Base-by-base conservation (phyloP, 1,139 yeast genomes). In the Meyerozyma athensensis region DNA sequence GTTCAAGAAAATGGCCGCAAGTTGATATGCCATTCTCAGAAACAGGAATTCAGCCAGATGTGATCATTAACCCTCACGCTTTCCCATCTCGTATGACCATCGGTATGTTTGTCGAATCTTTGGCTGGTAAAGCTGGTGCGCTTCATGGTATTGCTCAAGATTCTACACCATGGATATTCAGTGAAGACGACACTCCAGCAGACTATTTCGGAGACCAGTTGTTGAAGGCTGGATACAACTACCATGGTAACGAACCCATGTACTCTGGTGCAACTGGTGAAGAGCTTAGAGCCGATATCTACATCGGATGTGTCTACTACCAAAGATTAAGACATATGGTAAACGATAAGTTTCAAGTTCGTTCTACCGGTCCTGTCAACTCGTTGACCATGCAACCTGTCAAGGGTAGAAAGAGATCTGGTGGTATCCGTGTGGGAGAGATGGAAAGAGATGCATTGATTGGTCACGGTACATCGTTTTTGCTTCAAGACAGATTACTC, bases 81-180 rank as follows among this genome's bases (percentile, higher is more conserved):
- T 92, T 92, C 90, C 98, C 98, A 50, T 90, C 97, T 39, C 95
- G 98, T 74, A 92, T 92, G 99, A 92, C 99, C 18, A 92, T 92
- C 63, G 99, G 98, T 70, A 92, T 92, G 98, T 92, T 92, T 68
- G 97, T 92, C 36, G 99, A 92, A 65, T 84, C 95, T 41, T 68
- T 92, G 45, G 98, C 98, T 12, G 98, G 98, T 55, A 92, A 92
- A 63, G 95, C 98, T 5, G 98, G 98, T 61, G 96, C 97, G 8
- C 68, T 94, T 56, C 98, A 92, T 53, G 99, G 99, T 54, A 82
- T 89, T 56, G 95, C 97, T 2, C 97, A 92, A 55, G 98, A 92
- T 58, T 80, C 96, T 30, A 92, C 98, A 0, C 99, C 99, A 34
- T 92, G 96, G 95, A 82, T 77, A 53, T 92, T 90, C 60, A 79